A percentile compares a stretch with the other conserved stretches of the same genome.
phyloP scores from a whole-genome alignment of 768 basidiomycete species.

The Leccinum variicolor region DNA sequence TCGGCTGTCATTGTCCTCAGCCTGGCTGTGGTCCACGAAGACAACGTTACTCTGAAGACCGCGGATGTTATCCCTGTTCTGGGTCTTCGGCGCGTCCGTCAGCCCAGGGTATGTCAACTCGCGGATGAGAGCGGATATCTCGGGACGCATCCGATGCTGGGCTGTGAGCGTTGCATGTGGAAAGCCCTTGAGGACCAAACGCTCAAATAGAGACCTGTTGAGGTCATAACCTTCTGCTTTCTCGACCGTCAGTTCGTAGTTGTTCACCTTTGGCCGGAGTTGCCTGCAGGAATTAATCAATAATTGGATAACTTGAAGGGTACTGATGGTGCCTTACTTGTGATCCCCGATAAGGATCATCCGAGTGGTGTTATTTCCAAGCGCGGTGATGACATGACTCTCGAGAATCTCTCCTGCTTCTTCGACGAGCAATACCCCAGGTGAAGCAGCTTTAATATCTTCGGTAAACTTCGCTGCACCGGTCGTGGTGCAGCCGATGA shows the following conservation, averaged over 20 bases:
- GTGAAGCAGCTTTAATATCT: conserved; percentile 43
- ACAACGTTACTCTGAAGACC: conserved; percentile 58
- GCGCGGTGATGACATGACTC: conserved; percentile 59
- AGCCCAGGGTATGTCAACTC: conserved; percentile 64
- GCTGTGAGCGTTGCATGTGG: conserved; percentile 53
- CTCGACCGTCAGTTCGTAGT: conserved; percentile 62
- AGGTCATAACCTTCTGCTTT: conserved; percentile 66
- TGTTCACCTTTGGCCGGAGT: conserved; percentile 68
- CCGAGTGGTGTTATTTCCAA: conserved; percentile 44
- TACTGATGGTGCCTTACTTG: conserved; percentile 44
- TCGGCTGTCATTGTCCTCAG: conserved; percentile 46
- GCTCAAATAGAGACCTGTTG: conserved; percentile 67
- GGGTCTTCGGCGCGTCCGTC: conserved; percentile 49
- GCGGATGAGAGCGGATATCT: conserved; percentile 62
- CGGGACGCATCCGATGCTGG: conserved; percentile 76
- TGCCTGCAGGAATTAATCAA: conserved; percentile 40
- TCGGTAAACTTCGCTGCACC: conserved; percentile 60
- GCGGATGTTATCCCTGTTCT: conserved; percentile 46
- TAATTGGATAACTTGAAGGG: neutral
- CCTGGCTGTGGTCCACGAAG: conserved; percentile 55
- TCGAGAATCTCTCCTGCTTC: conserved; percentile 75
- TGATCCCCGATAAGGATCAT: conserved; percentile 72
- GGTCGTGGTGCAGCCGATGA: conserved; percentile 69
- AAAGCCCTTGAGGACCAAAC: conserved; percentile 57
- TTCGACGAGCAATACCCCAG: conserved; percentile 60